A percentile compares a stretch with the other conserved stretches of the same genome.
Evolutionary conservation across 176 grass and related monocot genomes (phyloP).

Genomic region (Urochloa ruziziensis): DNA sequence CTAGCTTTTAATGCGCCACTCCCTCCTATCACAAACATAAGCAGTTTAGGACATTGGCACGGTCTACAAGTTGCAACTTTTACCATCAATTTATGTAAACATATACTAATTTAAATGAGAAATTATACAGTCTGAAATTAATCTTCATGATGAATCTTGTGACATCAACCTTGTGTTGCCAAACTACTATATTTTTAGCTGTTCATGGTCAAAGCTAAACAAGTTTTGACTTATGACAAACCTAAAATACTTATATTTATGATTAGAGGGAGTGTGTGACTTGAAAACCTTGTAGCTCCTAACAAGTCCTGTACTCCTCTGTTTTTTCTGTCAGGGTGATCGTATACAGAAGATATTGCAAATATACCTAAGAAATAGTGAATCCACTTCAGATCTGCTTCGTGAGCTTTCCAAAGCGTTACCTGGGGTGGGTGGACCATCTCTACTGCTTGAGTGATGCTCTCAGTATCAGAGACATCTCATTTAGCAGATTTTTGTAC

Average conservation of each 20-base stretch:
- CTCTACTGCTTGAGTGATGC: constrained; percentile 24
- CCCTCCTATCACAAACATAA: background rate
- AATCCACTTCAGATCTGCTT: constrained; percentile 70
- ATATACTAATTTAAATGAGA: background rate
- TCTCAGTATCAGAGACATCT: constrained; percentile 23
- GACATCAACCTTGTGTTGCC: background rate
- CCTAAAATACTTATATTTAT: background rate
- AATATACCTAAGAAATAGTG: constrained; percentile 77
- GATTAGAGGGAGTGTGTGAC: background rate
- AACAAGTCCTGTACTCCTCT: background rate
- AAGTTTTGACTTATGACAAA: background rate
- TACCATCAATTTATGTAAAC: background rate
- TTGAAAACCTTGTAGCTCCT: constrained; percentile 20
- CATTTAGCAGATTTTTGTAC: background rate
- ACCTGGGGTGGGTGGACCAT: constrained; percentile 36
- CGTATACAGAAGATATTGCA: constrained; percentile 81
- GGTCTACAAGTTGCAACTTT: background rate
- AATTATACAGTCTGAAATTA: background rate
- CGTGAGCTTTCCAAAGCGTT: constrained; percentile 37
- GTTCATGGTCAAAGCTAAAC: background rate
- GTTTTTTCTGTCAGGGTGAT: constrained; percentile 52
- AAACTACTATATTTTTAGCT: background rate
- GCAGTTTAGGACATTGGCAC: no score
- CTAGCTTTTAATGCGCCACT: background rate
- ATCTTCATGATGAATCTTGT: no score